These are phyloP conservation scores for Blepharisma japonicum DNA, from an alignment of 73 alveolate species.

Conservation along the genomic window DNA sequence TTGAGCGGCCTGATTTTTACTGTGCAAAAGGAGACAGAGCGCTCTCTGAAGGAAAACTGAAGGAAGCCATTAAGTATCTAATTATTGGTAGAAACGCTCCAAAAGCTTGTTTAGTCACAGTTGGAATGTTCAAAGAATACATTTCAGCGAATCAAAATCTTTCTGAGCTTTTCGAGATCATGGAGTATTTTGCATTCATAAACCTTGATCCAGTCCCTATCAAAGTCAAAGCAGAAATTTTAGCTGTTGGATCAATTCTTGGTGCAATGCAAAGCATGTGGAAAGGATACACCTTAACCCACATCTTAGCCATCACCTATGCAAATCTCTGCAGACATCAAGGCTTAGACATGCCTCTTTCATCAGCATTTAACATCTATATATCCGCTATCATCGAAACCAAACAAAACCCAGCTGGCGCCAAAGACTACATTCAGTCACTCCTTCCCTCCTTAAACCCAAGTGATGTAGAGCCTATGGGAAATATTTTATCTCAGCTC, in stretches of 20 bases:
- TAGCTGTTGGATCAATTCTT: neutral
- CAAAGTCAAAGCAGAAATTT: neutral
- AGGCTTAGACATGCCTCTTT: neutral
- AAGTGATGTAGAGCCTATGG: slow-evolving; percentile 5
- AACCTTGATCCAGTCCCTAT: neutral
- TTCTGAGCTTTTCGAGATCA: slow-evolving; percentile 3
- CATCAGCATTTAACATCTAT: neutral
- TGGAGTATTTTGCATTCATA: neutral
- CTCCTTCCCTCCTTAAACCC: neutral
- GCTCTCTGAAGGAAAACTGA: neutral
- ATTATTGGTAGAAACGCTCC: neutral
- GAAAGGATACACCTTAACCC: neutral
- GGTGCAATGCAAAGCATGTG: slow-evolving; percentile 1
- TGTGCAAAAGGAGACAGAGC: neutral
- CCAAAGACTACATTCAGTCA: neutral
- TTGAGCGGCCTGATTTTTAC: neutral
- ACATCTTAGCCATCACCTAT: neutral
- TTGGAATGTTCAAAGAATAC: neutral
- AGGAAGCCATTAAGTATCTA: neutral
- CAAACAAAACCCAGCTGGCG: neutral
- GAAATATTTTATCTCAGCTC: neutral
- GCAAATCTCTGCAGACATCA: neutral
- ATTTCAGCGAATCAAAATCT: neutral
- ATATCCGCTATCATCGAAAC: neutral
- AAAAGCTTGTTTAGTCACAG: neutral